A percentile compares a stretch with the other conserved stretches of the same genome.
Evolutionary conservation across 208 protist species (phyloP).

Genomic region (Trypanosoma conorhini): DNA sequence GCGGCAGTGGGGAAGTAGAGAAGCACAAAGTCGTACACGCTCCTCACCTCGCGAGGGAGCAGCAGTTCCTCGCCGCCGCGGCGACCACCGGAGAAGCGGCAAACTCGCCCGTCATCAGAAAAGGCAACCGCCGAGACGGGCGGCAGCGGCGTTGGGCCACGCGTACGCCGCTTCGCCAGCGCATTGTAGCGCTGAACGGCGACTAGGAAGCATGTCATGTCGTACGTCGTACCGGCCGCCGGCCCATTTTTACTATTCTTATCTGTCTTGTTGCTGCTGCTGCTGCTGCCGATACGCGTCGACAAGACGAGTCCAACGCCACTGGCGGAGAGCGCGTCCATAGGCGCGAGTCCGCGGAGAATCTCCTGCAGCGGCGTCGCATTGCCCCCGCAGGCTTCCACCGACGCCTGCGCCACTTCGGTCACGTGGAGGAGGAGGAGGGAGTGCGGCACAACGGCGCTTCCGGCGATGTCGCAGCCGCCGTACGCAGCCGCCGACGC

Average conservation of each 20-base stretch:
- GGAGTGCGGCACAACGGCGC: constrained; percentile 2
- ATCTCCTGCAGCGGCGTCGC: constrained; percentile 3
- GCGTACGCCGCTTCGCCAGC: not conserved
- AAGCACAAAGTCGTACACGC: constrained; percentile 21
- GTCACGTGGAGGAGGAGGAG: not conserved
- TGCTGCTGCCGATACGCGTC: not conserved
- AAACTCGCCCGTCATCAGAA: constrained; percentile 9
- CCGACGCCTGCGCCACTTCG: not conserved
- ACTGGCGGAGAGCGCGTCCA: not conserved
- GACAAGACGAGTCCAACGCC: constrained; percentile 18
- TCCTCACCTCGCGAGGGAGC: constrained; percentile 12
- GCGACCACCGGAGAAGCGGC: constrained; percentile 2
- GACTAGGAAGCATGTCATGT: constrained; percentile 19
- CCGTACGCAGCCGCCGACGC: not conserved
- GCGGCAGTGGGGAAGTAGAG: constrained; percentile 7
- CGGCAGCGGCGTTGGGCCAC: not conserved
- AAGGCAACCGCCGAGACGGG: constrained; percentile 14
- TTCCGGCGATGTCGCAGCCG: constrained; percentile 6
- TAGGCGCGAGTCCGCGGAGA: not conserved
- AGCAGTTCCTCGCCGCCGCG: not conserved
- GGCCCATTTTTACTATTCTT: not conserved
- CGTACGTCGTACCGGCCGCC: not conserved
- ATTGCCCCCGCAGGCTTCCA: not conserved
- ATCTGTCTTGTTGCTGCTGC: not conserved
- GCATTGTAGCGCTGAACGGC: constrained; percentile 15